These are phyloP conservation scores for Paracoccidioides lutzii DNA, from an alignment of 2,329 filamentous ascomycete species.

Conservation along the genomic window DNA sequence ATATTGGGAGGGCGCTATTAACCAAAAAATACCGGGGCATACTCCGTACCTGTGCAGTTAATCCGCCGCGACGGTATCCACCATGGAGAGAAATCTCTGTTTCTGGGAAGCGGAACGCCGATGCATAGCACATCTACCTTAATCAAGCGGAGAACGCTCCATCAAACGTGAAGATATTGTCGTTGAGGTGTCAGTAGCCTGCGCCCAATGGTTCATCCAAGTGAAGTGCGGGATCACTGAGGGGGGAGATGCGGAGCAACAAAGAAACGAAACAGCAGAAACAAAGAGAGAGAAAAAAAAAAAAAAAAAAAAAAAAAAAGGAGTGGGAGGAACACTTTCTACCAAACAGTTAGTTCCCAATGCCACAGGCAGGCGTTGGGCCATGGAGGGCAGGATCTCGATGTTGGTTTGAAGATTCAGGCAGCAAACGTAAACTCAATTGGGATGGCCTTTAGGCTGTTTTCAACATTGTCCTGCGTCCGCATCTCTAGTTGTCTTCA, in stretches of 20 bases:
- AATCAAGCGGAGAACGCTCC: no score
- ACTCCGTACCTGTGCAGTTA: no score
- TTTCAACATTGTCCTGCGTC: background rate
- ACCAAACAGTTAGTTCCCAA: background rate
- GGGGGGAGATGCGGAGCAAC: background rate
- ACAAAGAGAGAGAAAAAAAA: background rate
- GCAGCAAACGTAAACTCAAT: background rate
- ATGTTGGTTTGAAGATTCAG: background rate
- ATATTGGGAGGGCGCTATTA: no score
- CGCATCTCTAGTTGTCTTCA: background rate
- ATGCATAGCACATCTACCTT: no score
- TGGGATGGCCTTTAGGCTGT: background rate
- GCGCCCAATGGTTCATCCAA: background rate
- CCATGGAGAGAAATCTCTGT: no score
- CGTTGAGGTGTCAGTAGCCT: no score
- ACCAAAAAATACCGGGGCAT: no score
- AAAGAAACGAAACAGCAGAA: background rate
- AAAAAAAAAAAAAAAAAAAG: background rate
- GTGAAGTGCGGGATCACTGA: background rate
- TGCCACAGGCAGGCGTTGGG: no score
- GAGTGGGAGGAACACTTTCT: background rate
- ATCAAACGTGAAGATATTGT: no score
- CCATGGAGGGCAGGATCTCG: no score
- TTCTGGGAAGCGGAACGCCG: no score
- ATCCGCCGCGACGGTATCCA: no score